Evolutionary conservation across 805 yeast genomes (phyloP), one percentile per base, ranked within the genome.

Genomic region (Starmerella etchellsii): DNA sequence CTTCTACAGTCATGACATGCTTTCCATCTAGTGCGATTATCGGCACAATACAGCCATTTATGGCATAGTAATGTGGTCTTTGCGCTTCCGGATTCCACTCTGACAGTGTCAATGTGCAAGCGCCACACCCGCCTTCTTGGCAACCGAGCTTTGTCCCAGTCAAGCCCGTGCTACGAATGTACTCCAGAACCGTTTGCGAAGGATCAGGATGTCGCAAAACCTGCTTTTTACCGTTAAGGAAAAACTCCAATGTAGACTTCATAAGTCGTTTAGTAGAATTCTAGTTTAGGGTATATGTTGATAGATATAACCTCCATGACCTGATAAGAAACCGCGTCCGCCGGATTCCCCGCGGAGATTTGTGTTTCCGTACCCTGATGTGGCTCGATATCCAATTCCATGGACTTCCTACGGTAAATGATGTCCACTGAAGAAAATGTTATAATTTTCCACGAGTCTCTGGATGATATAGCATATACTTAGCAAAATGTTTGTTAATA

Each of bases 71-170:
- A 35, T 51, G 52, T 32, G 63, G 60, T 29, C 52, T 53, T 35
- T 56, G 52, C 8, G 36, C 44, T 9, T 27, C 49, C 9, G 49
- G 39, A 33, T 61, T 61, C 53, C 59, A 56, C 10, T 59, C 57
- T 6, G 63, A 66, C 4, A 67, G 50, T 8, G 66, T 64, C 23
- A 68, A 66, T 2, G 72, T 66, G 44, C 73, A 68, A 3, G 72
- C 72, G 24, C 71, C 71, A 51, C 73, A 68, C 4, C 73, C 73
- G 18, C 72, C 71, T 48, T 68, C 73, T 13, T 69, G 64, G 50
- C 73, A 68, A 13, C 71, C 71, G 16, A 68, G 62, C 47, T 68
- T 68, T 10, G 72, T 66, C 15, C 72, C 73, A 3, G 62, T 62
- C 19, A 68, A 54, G 15, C 60, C 60, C 2, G 58, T 48, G 8